Conservation (phyloP, 768 basidiomycete genomes). For the Clitopilus passeckerianus region DNA sequence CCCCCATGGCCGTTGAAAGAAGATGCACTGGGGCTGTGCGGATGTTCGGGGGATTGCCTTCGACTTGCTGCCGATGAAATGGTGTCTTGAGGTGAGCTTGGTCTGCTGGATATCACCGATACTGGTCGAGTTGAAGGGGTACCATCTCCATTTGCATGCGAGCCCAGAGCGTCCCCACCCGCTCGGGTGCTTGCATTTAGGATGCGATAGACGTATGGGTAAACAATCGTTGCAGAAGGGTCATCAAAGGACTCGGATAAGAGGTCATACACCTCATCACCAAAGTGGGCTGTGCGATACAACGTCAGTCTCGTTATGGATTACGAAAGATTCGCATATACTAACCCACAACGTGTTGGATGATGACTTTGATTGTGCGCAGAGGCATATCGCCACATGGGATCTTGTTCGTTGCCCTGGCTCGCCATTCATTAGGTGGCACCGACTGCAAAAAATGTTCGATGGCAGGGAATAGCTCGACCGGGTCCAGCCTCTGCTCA, state of each 20-base stretch:
- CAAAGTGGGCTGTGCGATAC: conserved; percentile 60
- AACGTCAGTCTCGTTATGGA: conserved; percentile 3
- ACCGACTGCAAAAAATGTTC: conserved; percentile 93
- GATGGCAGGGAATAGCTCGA: conserved; percentile 86
- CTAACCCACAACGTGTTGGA: conserved; percentile 95
- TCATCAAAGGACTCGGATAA: conserved; percentile 90
- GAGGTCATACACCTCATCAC: conserved; percentile 87
- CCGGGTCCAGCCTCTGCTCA: conserved; percentile 75
- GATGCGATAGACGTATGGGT: conserved; percentile 92
- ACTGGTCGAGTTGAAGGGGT: conserved; percentile 40
- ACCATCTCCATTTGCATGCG: conserved; percentile 22
- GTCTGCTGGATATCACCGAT: conserved; percentile 62
- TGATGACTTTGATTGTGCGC: conserved; percentile 95
- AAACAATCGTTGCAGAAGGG: conserved; percentile 95
- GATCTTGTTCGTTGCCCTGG: conserved; percentile 83
- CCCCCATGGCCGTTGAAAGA: conserved; percentile 53
- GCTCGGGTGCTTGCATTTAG: conserved; percentile 62
- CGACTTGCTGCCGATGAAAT: conserved; percentile 38
- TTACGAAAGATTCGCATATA: conserved; percentile 12
- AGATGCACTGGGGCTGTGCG: conserved; percentile 64
- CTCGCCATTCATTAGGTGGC: conserved; percentile 94
- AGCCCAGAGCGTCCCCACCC: conserved; percentile 29
- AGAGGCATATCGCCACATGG: conserved; percentile 98
- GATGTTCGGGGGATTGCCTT: conserved; percentile 56
- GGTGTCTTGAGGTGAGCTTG: conserved; percentile 68